Evolutionary conservation across 805 yeast genomes (phyloP).

Genomic region (Yarrowia sp.): DNA sequence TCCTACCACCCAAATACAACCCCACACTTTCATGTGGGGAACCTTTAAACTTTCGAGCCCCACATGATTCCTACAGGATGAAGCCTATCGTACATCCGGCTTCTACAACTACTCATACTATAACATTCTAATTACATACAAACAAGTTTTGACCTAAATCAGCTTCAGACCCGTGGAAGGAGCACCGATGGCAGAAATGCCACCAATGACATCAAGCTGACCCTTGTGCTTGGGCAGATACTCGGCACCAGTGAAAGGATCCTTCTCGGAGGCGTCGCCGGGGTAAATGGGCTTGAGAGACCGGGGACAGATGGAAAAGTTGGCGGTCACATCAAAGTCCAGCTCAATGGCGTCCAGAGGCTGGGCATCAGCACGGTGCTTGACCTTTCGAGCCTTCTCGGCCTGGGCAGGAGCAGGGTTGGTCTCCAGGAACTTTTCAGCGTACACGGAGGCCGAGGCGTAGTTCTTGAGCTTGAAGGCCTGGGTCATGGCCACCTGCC

Average conservation of each 20-base stretch:
- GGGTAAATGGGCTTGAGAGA: slow-evolving; percentile 85
- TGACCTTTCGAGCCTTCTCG: slow-evolving; percentile 82
- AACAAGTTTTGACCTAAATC: not conserved
- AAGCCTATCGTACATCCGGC: too few relatives aligned
- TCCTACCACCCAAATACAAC: too few relatives aligned
- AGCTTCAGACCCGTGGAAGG: slow-evolving; percentile 75
- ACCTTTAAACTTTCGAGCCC: too few relatives aligned
- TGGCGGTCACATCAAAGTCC: slow-evolving; percentile 89
- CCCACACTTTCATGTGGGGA: too few relatives aligned
- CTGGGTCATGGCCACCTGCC: slow-evolving; percentile 93
- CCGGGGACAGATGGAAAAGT: slow-evolving; percentile 83
- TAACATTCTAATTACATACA: not conserved
- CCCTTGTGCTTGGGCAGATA: slow-evolving; percentile 79
- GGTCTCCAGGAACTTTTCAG: slow-evolving; percentile 66
- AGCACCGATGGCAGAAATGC: slow-evolving; percentile 78
- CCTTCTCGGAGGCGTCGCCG: slow-evolving; percentile 64
- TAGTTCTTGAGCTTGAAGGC: slow-evolving; percentile 84
- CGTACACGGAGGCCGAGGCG: slow-evolving; percentile 86
- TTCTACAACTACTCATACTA: too few relatives aligned
- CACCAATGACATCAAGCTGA: slow-evolving; percentile 68
- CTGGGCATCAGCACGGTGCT: slow-evolving; percentile 70
- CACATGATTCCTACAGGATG: too few relatives aligned
- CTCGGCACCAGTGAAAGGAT: slow-evolving; percentile 85
- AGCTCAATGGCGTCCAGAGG: slow-evolving; percentile 85
- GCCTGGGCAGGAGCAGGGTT: slow-evolving; percentile 47